These are phyloP conservation scores for Blastocystis sp. DNA, from an alignment of 352 stramenopile genomes.

Conservation along the genomic window DNA sequence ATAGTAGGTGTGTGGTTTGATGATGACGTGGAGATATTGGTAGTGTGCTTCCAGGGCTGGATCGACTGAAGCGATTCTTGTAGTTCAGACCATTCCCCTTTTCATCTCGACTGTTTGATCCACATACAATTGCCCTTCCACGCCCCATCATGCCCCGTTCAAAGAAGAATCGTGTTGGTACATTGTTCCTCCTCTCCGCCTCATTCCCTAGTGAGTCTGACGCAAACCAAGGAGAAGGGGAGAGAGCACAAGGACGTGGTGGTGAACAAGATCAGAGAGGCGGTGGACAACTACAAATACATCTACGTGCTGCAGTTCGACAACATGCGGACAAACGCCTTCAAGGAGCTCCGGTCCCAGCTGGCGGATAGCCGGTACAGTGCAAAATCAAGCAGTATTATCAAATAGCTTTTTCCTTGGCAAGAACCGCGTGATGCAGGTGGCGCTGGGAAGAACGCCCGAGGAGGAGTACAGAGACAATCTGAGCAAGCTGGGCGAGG, in stretches of 20 bases:
- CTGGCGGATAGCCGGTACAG: conserved; percentile 85
- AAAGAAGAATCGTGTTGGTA: conserved; percentile 74
- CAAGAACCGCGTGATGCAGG: conserved; percentile 97
- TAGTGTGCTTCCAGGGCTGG: neutral
- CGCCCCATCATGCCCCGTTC: conserved; percentile 79
- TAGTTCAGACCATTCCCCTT: neutral
- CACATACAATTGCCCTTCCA: neutral
- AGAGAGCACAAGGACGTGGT: conserved; percentile 89
- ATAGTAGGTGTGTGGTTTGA: neutral
- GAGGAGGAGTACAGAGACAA: conserved; percentile 95
- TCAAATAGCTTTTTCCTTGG: conserved; percentile 87
- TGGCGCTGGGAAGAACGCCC: conserved; percentile 86
- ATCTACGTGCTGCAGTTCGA: conserved; percentile 92
- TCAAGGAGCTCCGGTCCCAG: conserved; percentile 93
- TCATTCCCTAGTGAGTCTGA: neutral
- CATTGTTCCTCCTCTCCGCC: conserved; percentile 73
- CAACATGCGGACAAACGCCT: conserved; percentile 96
- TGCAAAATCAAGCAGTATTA: neutral
- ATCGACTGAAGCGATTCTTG: neutral
- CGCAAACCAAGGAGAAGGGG: conserved; percentile 72
- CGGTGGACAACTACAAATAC: conserved; percentile 85
- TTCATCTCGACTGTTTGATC: neutral
- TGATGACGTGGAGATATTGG: neutral
- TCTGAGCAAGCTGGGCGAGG: conserved; percentile 82
- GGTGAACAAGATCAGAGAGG: conserved; percentile 86